phyloP scores from a whole-genome alignment of 495 filamentous ascomycete species.

The Zalerion maritima region DNA sequence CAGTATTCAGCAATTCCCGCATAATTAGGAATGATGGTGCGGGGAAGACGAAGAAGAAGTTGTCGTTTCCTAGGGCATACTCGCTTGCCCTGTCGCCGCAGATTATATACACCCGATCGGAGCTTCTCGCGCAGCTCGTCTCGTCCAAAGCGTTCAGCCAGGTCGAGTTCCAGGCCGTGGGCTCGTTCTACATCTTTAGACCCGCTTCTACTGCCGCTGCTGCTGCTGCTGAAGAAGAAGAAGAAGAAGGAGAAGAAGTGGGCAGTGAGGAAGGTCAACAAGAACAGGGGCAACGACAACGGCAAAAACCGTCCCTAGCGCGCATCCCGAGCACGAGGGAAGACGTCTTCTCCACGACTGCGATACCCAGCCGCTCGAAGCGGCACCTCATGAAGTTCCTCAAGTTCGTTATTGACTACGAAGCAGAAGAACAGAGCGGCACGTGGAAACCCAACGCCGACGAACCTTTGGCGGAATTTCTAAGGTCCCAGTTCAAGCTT shows the following conservation, averaged over 20 bases:
- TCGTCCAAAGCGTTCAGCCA: slow-evolving; percentile 78
- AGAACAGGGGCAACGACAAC: too few relatives aligned
- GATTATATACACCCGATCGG: slow-evolving; percentile 69
- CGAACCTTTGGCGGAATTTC: slow-evolving; percentile 44
- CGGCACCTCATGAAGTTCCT: slow-evolving; percentile 78
- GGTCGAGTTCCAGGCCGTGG: slow-evolving; percentile 86
- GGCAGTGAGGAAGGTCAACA: too few relatives aligned
- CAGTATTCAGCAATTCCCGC: background rate
- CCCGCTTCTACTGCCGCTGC: slow-evolving; percentile 9
- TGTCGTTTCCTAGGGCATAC: slow-evolving; percentile 61
- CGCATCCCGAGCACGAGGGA: slow-evolving; percentile 74
- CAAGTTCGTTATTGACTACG: slow-evolving; percentile 54
- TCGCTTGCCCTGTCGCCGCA: slow-evolving; percentile 75
- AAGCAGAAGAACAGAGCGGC: slow-evolving; percentile 35
- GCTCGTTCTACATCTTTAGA: slow-evolving; percentile 76
- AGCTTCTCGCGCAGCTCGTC: slow-evolving; percentile 60
- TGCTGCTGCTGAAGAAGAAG: slow-evolving; percentile 9
- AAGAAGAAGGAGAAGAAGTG: background rate
- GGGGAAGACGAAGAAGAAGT: slow-evolving; percentile 19
- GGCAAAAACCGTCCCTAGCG: slow-evolving; percentile 30
- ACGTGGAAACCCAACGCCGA: slow-evolving; percentile 32
- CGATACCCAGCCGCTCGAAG: slow-evolving; percentile 61
- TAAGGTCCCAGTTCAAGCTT: slow-evolving; percentile 58
- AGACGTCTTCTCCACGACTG: slow-evolving; percentile 65
- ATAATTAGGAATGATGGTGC: slow-evolving; percentile 12